Percentiles rank a stretch among this genome's conserved stretches.
Evolutionary conservation across 2,329 filamentous ascomycete genomes (phyloP).

Genomic region (Fusarium sp.): DNA sequence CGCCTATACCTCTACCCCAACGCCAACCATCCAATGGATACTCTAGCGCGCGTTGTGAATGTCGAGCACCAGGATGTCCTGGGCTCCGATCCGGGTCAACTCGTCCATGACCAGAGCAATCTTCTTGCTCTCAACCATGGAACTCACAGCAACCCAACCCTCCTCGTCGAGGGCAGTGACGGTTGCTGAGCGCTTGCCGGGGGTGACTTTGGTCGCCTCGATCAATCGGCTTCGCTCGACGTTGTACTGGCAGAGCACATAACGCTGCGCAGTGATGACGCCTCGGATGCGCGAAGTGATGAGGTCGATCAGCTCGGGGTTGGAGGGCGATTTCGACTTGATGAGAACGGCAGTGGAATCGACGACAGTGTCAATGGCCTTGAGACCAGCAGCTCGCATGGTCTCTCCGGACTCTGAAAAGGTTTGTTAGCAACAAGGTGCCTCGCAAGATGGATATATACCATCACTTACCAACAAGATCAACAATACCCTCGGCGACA

Average conservation of each 20-base stretch:
- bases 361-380: slow-evolving; percentile 93
- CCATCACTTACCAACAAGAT: slow-evolving; percentile 83
- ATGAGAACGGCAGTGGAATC: slow-evolving; percentile 90
- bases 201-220: slow-evolving; percentile 81
- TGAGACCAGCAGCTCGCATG: slow-evolving; percentile 94
- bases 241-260: slow-evolving; percentile 97
- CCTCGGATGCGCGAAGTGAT: slow-evolving; percentile 90
- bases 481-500: slow-evolving; percentile 96
- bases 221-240: slow-evolving; percentile 77
- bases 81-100: slow-evolving; percentile 79
- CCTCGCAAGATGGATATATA: not conserved
- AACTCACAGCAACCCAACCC: slow-evolving; percentile 93
- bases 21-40: slow-evolving; percentile 14
- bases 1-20: slow-evolving; percentile 23
- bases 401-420: slow-evolving; percentile 91
- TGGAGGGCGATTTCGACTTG: slow-evolving; percentile 86
- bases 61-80: slow-evolving; percentile 86
- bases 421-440: slow-evolving; percentile 23
- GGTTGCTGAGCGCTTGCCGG: slow-evolving; percentile 93
- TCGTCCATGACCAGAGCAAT: slow-evolving; percentile 91
- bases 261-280: slow-evolving; percentile 95
- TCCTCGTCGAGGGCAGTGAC: slow-evolving; percentile 89
- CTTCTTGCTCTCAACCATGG: slow-evolving; percentile 91
- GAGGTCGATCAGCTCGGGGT: slow-evolving; percentile 82
- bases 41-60: slow-evolving; percentile 80